Conservation (phyloP, 768 basidiomycete genomes). For the Amanita jacksonii region DNA sequence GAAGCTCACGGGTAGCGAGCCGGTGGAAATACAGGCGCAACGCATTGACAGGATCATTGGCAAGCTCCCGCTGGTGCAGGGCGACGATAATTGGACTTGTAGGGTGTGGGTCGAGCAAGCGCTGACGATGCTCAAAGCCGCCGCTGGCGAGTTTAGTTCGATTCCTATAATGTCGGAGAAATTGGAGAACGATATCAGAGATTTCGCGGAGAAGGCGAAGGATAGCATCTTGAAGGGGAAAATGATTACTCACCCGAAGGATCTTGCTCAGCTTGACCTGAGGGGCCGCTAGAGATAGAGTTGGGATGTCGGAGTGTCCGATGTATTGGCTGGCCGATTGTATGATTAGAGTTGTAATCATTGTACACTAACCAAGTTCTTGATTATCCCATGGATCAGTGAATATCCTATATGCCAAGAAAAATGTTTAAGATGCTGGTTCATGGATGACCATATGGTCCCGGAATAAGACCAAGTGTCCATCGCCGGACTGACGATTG, state of each 20-base stretch:
- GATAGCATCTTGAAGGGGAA: conserved; percentile 2
- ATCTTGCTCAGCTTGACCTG: conserved; percentile 2
- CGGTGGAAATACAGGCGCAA: conserved; percentile 1
- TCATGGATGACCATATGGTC: too few relatives aligned
- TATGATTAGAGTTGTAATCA: too few relatives aligned
- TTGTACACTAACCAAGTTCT: too few relatives aligned
- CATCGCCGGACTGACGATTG: too few relatives aligned
- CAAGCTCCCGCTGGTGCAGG: conserved; percentile 1
- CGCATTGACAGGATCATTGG: conserved; percentile 1
- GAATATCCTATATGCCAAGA: too few relatives aligned
- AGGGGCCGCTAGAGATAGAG: background rate
- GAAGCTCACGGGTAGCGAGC: conserved; percentile 1
- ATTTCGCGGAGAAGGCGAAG: conserved; percentile 6
- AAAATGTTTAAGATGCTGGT: too few relatives aligned
- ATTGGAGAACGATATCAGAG: background rate
- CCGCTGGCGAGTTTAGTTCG: conserved; percentile 1
- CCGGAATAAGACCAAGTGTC: too few relatives aligned
- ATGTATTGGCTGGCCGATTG: too few relatives aligned
- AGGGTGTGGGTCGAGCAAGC: conserved; percentile 6
- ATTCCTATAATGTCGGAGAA: conserved; percentile 4
- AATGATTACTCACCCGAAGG: background rate
- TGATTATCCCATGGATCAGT: too few relatives aligned
- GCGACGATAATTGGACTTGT: conserved; percentile 7
- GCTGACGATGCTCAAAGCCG: conserved; percentile 2
- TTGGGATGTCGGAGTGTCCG: too few relatives aligned